These are phyloP conservation scores for Apiospora saccharicola DNA, from an alignment of 2,329 filamentous ascomycete species.

Conservation along the genomic window DNA sequence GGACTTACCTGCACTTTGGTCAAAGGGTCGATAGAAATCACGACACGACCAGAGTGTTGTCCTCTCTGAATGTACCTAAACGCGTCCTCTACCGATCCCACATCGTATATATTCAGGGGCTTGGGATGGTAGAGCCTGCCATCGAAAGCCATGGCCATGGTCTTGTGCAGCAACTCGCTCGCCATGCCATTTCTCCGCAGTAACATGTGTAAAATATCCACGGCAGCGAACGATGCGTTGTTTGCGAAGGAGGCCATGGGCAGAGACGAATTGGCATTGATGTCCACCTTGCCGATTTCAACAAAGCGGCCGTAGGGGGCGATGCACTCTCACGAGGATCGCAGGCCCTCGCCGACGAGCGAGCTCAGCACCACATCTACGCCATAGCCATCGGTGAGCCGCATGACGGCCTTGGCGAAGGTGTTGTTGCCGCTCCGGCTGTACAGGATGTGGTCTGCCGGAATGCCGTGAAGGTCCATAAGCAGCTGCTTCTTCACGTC, in stretches of 20 bases:
- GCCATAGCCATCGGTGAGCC: not conserved
- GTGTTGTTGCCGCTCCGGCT: not conserved
- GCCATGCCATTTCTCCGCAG: not conserved
- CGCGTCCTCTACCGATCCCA: conserved; percentile 34
- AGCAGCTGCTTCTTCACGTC: conserved; percentile 2
- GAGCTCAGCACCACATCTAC: conserved; percentile 38
- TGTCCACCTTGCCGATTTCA: conserved; percentile 18
- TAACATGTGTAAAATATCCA: not conserved
- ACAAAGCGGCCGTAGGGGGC: conserved; percentile 2
- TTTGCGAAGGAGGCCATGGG: not conserved
- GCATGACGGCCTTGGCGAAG: not conserved
- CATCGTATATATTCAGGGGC: conserved; percentile 35
- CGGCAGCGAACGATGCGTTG: not conserved
- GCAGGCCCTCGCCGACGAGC: conserved; percentile 36
- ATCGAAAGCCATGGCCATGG: not conserved
- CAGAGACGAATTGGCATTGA: not conserved
- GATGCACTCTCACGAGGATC: conserved; percentile 27
- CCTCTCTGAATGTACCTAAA: conserved; percentile 3
- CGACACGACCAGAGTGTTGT: not conserved
- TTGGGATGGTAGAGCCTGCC: conserved; percentile 30
- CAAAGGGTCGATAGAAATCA: not conserved
- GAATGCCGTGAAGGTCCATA: not conserved
- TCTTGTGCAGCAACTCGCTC: not conserved
- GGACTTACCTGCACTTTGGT: not conserved
- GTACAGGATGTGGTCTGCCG: conserved; percentile 2